Evolutionary conservation across 108 stramenopile genomes (phyloP), one percentile per base, ranked within the genome.

Genomic region (Skeletonema tropicum): DNA sequence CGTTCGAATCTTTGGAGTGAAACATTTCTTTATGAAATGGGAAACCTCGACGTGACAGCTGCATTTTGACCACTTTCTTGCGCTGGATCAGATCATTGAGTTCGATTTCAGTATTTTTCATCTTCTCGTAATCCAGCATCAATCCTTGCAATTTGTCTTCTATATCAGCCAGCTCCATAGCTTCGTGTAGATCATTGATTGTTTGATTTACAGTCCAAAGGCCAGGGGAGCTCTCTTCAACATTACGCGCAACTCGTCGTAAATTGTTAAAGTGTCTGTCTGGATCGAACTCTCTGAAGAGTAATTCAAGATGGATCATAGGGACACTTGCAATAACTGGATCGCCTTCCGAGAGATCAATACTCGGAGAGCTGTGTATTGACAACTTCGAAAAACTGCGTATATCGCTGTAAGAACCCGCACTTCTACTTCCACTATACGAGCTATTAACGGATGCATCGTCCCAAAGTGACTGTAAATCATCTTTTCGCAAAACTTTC

Each of bases 201-300:
- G 55, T 57, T 57, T 62, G 59, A 30, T 62, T 38, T 26, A 29
- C 57, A 25, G 75, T 83, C 82, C 82, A 83, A 29, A 83, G 48
- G 6, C 77, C 82, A 66, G 29, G 41, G 3, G 52, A 66, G 31
- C 77, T 73, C 21, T 63, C 52, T 32, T 69, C 66, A 39, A n/a
- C 30, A 38, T 73, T 79, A 57, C 67, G 59, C 23, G 71, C 21
- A 17, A 90, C 85, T 58, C 86, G 77, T 63, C 74, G 70, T 63
- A 90, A 58, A 4, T 66, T 62, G 5, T 64, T 74, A 65, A 86
- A 90, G 30, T 39, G n/a, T 58, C 77, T 58, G 42, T 79, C 36
- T 42, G 84, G 48, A 64, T 82, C 71, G 69, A 70, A 57, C 61
- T 73, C 58, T 78, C 81, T 25, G 58, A 68, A 64, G 35, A 86